These are phyloP conservation scores for Cenococcum geophilum DNA, from an alignment of 495 filamentous ascomycete species.

Conservation along the genomic window DNA sequence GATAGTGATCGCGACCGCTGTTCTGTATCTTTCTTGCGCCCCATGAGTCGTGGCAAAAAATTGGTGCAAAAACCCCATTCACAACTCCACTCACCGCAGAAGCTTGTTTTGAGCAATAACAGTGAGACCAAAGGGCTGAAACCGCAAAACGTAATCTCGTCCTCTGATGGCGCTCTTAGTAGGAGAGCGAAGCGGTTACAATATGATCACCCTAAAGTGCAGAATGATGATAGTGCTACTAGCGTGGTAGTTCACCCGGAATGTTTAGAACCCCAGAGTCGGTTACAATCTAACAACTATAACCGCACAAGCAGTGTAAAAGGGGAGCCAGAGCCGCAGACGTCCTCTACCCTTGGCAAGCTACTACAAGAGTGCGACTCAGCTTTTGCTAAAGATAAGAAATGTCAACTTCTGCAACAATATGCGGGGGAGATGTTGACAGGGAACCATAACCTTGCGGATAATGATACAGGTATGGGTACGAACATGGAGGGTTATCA, in stretches of 20 bases:
- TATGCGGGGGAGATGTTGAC: neutral
- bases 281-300: too few relatives aligned
- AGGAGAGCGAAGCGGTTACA: neutral
- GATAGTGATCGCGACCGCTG: neutral
- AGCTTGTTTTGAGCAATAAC: too few relatives aligned
- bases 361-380: constrained; percentile 8
- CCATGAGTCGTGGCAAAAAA: too few relatives aligned
- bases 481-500: too few relatives aligned
- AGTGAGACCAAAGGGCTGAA: too few relatives aligned
- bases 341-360: constrained; percentile 1
- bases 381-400: neutral
- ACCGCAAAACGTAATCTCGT: too few relatives aligned
- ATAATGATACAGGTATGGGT: neutral
- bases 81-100: too few relatives aligned
- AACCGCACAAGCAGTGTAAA: neutral
- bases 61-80: too few relatives aligned
- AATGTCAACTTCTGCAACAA: neutral
- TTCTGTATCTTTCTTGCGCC: too few relatives aligned
- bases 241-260: neutral
- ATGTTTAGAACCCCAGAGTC: neutral
- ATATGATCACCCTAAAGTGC: neutral
- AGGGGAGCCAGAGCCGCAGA: neutral
- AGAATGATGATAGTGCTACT: neutral
- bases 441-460: neutral
- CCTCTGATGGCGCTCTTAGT: neutral